phyloP scores from a whole-genome alignment of 106 monocot species.

The Cymbidium sinense region DNA sequence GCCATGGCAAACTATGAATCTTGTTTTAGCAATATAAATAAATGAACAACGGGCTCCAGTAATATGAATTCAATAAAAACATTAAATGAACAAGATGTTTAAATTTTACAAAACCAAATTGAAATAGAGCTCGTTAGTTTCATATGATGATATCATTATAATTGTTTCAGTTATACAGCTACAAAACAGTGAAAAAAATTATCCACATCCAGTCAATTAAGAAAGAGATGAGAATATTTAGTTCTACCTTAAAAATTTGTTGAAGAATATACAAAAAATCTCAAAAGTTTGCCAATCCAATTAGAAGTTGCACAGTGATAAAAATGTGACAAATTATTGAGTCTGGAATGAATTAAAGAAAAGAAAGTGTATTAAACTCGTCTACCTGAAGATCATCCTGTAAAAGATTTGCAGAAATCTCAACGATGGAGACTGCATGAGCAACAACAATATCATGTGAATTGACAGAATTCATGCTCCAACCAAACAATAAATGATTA shows the following conservation, averaged over 20 bases:
- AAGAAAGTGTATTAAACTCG: not conserved
- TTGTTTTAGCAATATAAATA: too few species aligned
- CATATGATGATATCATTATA: not conserved
- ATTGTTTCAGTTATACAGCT: not conserved
- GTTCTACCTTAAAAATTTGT: not conserved
- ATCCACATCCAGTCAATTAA: not conserved
- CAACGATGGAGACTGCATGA: slow-evolving; percentile 14
- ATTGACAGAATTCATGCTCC: slow-evolving; percentile 36
- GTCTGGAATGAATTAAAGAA: not conserved
- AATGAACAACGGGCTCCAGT: too few species aligned
- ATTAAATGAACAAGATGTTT: not conserved
- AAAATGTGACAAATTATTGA: not conserved
- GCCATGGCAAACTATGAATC: too few species aligned
- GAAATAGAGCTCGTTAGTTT: not conserved
- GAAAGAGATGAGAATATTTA: not conserved
- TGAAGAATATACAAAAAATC: not conserved
- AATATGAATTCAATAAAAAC: too few species aligned
- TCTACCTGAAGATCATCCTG: slow-evolving; percentile 25
- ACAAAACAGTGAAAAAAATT: not conserved
- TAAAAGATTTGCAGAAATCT: not conserved
- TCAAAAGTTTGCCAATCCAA: not conserved
- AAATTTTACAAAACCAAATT: not conserved
- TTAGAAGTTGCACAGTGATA: not conserved
- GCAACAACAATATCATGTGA: slow-evolving; percentile 62
- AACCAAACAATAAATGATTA: slow-evolving; percentile 57